Conservation (phyloP, 441 rosid genomes). For the Isatis lusitanica region DNA sequence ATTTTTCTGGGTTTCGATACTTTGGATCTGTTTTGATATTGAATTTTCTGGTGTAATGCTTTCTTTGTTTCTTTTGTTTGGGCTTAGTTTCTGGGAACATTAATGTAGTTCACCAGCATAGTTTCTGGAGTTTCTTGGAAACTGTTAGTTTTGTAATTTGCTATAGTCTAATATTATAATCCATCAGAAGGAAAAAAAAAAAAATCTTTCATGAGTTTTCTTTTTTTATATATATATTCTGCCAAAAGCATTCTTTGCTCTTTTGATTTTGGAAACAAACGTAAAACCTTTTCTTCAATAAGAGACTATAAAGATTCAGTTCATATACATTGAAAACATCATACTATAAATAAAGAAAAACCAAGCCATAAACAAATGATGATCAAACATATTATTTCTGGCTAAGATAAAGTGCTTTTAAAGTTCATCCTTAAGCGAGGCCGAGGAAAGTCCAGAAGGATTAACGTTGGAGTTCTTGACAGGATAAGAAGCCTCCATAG, state of each 20-base stretch:
- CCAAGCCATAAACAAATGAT: not conserved
- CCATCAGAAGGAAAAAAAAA: too few relatives aligned
- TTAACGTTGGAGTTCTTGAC: slow-evolving; percentile 59
- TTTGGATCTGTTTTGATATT: too few relatives aligned
- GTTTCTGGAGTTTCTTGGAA: too few relatives aligned
- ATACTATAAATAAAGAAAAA: not conserved
- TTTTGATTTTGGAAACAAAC: not conserved
- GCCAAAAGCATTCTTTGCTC: not conserved
- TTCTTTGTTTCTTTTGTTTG: too few relatives aligned
- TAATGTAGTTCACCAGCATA: too few relatives aligned
- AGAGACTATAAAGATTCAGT: not conserved
- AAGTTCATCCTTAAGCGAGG: slow-evolving; percentile 67
- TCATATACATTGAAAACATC: not conserved
- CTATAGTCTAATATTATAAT: too few relatives aligned
- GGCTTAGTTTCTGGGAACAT: too few relatives aligned
- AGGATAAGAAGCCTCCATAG: slow-evolving; percentile 42
- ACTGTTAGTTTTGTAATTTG: too few relatives aligned
- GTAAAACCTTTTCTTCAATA: not conserved
- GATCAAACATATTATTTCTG: not conserved
- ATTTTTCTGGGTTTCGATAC: too few relatives aligned
- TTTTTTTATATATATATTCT: not conserved
- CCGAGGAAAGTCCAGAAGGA: slow-evolving; percentile 33
- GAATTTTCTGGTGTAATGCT: too few relatives aligned
- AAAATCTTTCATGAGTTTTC: too few relatives aligned
- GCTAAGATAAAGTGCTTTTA: slow-evolving; percentile 28